phyloP scores from a whole-genome alignment of 2,329 filamentous ascomycete species.

The Diaporthe citrichinensis region DNA sequence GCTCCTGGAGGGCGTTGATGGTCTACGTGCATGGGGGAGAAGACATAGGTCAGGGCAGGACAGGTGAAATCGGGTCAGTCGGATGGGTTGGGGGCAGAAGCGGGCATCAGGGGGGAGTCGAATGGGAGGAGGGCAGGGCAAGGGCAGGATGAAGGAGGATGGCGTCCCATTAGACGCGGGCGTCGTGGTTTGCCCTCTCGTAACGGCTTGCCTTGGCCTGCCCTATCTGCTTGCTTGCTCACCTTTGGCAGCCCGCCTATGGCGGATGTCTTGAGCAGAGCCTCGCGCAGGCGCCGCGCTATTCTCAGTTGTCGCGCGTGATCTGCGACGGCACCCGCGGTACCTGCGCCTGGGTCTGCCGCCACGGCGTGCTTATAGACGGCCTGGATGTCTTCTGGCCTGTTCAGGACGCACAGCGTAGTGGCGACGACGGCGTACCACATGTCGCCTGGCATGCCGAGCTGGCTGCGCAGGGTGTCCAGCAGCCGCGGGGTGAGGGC shows the following conservation, averaged over 20 bases:
- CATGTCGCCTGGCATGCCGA: constrained; percentile 58
- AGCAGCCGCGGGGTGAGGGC: constrained; percentile 59
- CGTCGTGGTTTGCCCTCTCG: constrained; percentile 16
- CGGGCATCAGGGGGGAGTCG: not conserved
- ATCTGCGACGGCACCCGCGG: constrained; percentile 35
- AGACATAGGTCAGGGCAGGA: not conserved
- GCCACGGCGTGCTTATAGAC: constrained; percentile 60
- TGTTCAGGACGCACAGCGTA: constrained; percentile 62
- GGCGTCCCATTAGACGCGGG: constrained; percentile 25
- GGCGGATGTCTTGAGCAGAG: constrained; percentile 62
- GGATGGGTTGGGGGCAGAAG: not conserved
- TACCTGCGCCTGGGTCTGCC: constrained; percentile 45
- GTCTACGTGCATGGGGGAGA: constrained; percentile 49
- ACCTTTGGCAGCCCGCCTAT: constrained; percentile 67
- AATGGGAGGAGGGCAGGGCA: not conserved
- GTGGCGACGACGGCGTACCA: constrained; percentile 66
- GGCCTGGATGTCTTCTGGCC: constrained; percentile 61
- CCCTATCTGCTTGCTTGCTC: constrained; percentile 33
- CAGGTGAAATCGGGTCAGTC: constrained; percentile 44
- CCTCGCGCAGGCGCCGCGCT: constrained; percentile 62
- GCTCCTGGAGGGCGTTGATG: constrained; percentile 62
- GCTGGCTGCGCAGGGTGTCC: constrained; percentile 55
- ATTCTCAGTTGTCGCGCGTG: constrained; percentile 57
- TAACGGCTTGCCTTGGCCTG: constrained; percentile 3
- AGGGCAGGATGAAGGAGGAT: not conserved